Base-by-base conservation (phyloP, 1,284 basidiomycete genomes). In the Phellopilus nigrolimitatus region DNA sequence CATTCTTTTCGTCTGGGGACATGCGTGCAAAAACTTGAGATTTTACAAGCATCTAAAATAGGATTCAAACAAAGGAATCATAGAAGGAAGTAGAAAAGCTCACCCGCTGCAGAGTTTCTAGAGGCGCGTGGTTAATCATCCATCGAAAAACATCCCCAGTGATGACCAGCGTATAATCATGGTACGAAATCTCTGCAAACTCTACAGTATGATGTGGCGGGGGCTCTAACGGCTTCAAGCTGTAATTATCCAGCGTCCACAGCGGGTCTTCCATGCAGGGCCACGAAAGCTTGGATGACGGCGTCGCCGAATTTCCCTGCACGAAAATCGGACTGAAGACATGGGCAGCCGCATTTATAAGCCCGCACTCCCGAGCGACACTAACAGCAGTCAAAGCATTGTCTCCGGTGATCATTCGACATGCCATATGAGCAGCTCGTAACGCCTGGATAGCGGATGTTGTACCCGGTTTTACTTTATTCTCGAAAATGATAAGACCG, bases 1-100 rank as follows among this genome's bases (percentile, higher is more conserved):
- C 97, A 62, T 98, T 97, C 73, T 99, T 99, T 72, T 99, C 97
- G 67, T 99, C 97, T 0, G 97, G 97, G 13, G 95, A 99, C 97
- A 99, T 99, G 22, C 97, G 82, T 7, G 97, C 95, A 66, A 95
- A 99, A 47, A 99, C 88, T 63, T 97, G 91, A 2, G 95, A 84
- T 69, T 97, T 97, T 55, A 98, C 91, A n/a, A 99, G 83, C 93
- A 99, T 95, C 91, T 95, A 57, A 33, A 22, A 25, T 48, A 22
- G 24, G 6, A 17, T 47, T 13, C 34, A 41, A 38, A 24, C 7
- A 17, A 49, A 41, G 9, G 19, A 17, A 17, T 43, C 21, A 33
- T 13, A 10, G 27, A 5, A 43, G 41, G 12, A n/a, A 1, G 25
- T 37, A n/a, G 6, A 30, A 12, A 31, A 4, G 72, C 83, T 57